Percentiles rank a stretch among this genome's conserved stretches.
phyloP scores from a whole-genome alignment of 2,329 filamentous ascomycete genomes.

The Diplodia sapinea region DNA sequence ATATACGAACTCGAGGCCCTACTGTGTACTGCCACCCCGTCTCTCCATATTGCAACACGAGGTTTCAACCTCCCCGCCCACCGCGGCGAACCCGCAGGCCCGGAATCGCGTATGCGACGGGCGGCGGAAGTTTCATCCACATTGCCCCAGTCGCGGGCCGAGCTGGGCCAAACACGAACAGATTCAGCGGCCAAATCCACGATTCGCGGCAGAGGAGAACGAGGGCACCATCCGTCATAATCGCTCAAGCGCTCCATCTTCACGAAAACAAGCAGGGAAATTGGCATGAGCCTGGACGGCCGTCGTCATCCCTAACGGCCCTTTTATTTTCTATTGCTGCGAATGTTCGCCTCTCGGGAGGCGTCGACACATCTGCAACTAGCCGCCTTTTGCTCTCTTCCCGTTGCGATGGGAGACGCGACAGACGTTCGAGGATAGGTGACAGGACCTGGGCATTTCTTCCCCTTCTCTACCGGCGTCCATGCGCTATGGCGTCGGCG shows the following conservation, averaged over 20 bases:
- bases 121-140: slow-evolving; percentile 20
- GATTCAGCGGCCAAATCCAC: not conserved
- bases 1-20: slow-evolving; percentile 12
- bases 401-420: not conserved
- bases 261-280: slow-evolving; percentile 9
- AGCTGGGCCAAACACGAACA: slow-evolving; percentile 3
- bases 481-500: slow-evolving; percentile 26
- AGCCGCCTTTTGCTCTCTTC: not conserved
- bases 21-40: not conserved
- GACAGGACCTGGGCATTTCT: not conserved
- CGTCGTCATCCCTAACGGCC: slow-evolving; percentile 12
- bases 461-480: not conserved
- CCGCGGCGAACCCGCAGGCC: too few relatives aligned
- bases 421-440: not conserved
- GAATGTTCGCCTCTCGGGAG: not conserved
- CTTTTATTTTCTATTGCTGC: not conserved
- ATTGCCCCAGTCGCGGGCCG: slow-evolving; percentile 10
- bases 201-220: not conserved
- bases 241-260: not conserved
- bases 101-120: slow-evolving; percentile 2
- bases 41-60: slow-evolving; percentile 7
- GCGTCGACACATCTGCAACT: not conserved
- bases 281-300: not conserved
- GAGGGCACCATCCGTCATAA: slow-evolving; percentile 1
- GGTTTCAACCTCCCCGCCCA: slow-evolving; percentile 4